These are phyloP conservation scores for Diaporthe citrichinensis DNA, from an alignment of 2,329 filamentous ascomycete species.

Conservation along the genomic window DNA sequence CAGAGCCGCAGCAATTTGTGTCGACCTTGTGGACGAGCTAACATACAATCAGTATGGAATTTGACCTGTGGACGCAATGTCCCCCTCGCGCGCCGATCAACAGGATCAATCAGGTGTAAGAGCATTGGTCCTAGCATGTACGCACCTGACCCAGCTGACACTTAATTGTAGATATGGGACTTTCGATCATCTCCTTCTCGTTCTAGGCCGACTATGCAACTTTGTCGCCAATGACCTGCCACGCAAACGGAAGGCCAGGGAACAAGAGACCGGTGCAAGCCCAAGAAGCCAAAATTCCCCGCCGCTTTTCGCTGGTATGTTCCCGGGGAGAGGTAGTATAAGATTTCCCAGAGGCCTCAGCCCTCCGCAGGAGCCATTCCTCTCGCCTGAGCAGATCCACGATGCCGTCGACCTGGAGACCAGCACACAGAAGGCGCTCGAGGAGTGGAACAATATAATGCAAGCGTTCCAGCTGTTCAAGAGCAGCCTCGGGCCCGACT, in stretches of 20 bases:
- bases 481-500: slow-evolving; percentile 78
- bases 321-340: slow-evolving; percentile 66
- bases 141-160: slow-evolving; percentile 44
- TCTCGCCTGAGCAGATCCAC: slow-evolving; percentile 51
- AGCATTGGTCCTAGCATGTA: slow-evolving; percentile 20
- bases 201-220: slow-evolving; percentile 83
- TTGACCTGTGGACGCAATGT: slow-evolving; percentile 86
- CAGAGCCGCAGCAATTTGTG: background rate
- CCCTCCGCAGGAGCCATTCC: slow-evolving; percentile 59
- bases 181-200: slow-evolving; percentile 87
- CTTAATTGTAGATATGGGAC: slow-evolving; percentile 78
- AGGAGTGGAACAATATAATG: slow-evolving; percentile 84
- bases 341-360: slow-evolving; percentile 68
- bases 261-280: slow-evolving; percentile 68
- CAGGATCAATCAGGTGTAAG: slow-evolving; percentile 79
- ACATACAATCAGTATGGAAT: slow-evolving; percentile 75
- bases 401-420: slow-evolving; percentile 73
- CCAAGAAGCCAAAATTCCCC: slow-evolving; percentile 50
- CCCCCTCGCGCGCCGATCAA: slow-evolving; percentile 87
- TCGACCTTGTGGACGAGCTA: slow-evolving; percentile 42
- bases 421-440: slow-evolving; percentile 77
- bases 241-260: slow-evolving; percentile 80
- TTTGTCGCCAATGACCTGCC: slow-evolving; percentile 84
- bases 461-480: slow-evolving; percentile 78
- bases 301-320: slow-evolving; percentile 68